These are phyloP conservation scores for Cercophora scortea DNA, from an alignment of 495 filamentous ascomycete species.

Conservation along the genomic window DNA sequence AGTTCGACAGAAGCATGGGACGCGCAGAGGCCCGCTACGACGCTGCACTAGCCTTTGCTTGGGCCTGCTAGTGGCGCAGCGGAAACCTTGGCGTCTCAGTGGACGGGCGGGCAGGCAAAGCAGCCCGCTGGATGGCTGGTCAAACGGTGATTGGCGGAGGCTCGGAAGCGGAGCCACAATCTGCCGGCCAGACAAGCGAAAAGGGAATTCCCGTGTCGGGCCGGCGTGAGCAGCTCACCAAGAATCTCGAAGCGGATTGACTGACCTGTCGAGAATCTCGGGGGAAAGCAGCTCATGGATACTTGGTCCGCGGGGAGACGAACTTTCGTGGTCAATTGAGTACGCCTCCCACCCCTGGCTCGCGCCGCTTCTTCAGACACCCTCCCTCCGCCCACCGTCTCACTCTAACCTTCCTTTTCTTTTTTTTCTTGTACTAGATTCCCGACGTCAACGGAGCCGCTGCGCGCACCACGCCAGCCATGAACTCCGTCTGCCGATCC, in stretches of 20 bases:
- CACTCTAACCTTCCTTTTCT: too few species aligned
- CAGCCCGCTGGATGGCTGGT: too few species aligned
- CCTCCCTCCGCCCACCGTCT: too few species aligned
- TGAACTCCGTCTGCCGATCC: conserved; percentile 16
- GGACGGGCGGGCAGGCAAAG: too few species aligned
- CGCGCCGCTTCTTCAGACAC: background rate
- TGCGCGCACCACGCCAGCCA: background rate
- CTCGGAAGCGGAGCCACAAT: conserved; percentile 8
- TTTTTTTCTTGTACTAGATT: too few species aligned
- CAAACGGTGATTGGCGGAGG: background rate
- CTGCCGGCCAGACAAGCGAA: background rate
- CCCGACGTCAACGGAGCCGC: too few species aligned
- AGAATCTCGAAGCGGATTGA: background rate
- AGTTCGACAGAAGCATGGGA: too few species aligned
- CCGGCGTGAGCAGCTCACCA: background rate
- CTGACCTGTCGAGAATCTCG: background rate
- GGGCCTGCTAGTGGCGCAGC: too few species aligned
- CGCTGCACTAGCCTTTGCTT: too few species aligned
- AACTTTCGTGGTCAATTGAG: conserved; percentile 2
- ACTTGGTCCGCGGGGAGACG: background rate
- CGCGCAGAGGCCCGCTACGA: too few species aligned
- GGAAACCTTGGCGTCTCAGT: too few species aligned
- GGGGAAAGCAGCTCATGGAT: background rate
- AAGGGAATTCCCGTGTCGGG: background rate
- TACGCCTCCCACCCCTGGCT: background rate